Conservation (phyloP, 768 basidiomycete genomes). For the Suillus hirtellus region DNA sequence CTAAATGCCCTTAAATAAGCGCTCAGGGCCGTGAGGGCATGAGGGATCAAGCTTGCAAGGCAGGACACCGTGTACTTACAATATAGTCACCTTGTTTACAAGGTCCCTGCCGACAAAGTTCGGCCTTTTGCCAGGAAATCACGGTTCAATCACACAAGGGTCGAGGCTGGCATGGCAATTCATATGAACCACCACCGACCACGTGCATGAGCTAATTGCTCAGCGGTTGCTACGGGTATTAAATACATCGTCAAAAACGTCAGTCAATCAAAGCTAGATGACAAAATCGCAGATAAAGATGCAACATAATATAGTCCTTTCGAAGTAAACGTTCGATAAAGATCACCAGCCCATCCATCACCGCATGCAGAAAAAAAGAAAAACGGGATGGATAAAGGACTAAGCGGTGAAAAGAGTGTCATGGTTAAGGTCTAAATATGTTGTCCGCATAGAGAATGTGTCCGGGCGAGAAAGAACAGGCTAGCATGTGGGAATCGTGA, state of each 20-base stretch:
- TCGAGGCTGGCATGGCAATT: background rate
- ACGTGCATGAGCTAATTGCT: background rate
- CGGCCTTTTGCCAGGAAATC: no score
- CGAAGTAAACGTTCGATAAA: background rate
- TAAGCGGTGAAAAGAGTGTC: background rate
- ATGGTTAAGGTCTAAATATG: background rate
- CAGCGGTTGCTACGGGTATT: background rate
- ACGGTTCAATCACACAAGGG: background rate
- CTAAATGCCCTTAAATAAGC: slow-evolving; percentile 23
- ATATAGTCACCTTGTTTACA: no score
- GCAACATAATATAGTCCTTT: slow-evolving; percentile 1
- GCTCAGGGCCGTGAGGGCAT: background rate
- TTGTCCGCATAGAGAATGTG: slow-evolving; percentile 1
- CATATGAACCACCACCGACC: background rate
- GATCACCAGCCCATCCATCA: background rate
- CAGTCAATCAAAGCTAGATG: background rate
- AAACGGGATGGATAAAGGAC: background rate
- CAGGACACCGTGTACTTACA: no score
- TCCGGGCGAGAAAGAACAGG: background rate
- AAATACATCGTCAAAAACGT: background rate
- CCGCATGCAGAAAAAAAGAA: background rate
- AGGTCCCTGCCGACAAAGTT: no score
- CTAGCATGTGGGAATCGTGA: slow-evolving; percentile 65
- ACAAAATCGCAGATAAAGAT: slow-evolving; percentile 2
- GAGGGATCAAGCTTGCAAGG: background rate